A percentile compares a stretch with the other conserved stretches of the same genome.
Evolutionary conservation across 2,329 filamentous ascomycete genomes (phyloP).

Genomic region (Emydomyces testavorans): DNA sequence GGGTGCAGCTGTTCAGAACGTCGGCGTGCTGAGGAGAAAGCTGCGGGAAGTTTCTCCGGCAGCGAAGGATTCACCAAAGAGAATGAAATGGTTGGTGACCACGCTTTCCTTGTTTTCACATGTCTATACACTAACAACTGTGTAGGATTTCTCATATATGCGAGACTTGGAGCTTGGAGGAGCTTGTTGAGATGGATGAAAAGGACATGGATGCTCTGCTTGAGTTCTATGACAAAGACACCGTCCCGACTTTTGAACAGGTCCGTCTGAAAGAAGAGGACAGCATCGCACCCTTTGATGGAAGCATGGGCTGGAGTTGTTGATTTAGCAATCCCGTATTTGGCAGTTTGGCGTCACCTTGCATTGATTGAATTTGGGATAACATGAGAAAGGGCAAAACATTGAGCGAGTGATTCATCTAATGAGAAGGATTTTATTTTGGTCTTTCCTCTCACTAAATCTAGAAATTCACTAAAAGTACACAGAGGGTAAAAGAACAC

Average conservation of each 20-base stretch:
- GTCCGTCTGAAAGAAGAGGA: conserved; percentile 14
- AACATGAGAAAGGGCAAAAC: background rate
- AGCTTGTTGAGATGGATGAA: conserved; percentile 64
- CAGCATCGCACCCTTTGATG: conserved; percentile 18
- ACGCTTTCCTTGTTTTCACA: background rate
- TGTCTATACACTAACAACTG: conserved; percentile 1
- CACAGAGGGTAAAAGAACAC: conserved; percentile 2
- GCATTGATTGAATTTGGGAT: background rate
- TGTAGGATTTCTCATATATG: conserved; percentile 73
- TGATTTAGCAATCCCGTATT: background rate
- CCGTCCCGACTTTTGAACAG: conserved; percentile 18
- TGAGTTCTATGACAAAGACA: conserved; percentile 46
- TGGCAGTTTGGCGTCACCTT: background rate
- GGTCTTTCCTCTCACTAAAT: background rate
- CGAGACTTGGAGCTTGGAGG: conserved; percentile 65
- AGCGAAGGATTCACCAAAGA: conserved; percentile 62
- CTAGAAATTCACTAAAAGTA: conserved; percentile 11
- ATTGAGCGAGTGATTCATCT: background rate
- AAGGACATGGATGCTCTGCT: conserved; percentile 67
- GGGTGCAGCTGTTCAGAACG: conserved; percentile 72
- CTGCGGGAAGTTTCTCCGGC: conserved; percentile 65
- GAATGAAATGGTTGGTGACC: conserved; percentile 68
- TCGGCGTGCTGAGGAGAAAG: conserved; percentile 68
- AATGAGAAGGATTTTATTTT: background rate
- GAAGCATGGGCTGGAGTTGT: conserved; percentile 22